These are phyloP conservation scores for Chalciporus pseudorubinellus DNA, from an alignment of 768 basidiomycete genomes.

Conservation along the genomic window DNA sequence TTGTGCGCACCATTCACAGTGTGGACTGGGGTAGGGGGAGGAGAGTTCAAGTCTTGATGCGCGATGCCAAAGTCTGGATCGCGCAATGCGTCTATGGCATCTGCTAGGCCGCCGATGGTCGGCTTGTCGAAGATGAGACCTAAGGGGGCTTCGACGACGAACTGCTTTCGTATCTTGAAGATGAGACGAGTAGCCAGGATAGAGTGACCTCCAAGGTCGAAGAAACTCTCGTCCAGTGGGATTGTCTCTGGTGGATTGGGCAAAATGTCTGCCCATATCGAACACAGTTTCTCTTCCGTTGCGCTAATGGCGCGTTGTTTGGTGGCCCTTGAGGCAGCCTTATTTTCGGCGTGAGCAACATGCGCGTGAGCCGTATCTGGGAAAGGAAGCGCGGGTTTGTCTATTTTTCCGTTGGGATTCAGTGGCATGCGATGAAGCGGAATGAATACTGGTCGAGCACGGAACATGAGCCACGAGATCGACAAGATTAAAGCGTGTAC, in stretches of 20 bases:
- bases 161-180: slow-evolving; percentile 92
- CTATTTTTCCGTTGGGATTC: slow-evolving; percentile 98
- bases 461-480: slow-evolving; percentile 3
- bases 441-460: slow-evolving; percentile 69
- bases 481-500: slow-evolving; percentile 30
- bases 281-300: slow-evolving; percentile 77
- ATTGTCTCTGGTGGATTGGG: slow-evolving; percentile 76
- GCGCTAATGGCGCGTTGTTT: slow-evolving; percentile 47
- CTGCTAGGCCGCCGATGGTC: slow-evolving; percentile 75
- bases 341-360: slow-evolving; percentile 42
- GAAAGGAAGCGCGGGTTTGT: slow-evolving; percentile 97
- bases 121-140: slow-evolving; percentile 91
- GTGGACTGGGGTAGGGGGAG: slow-evolving; percentile 16
- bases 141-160: slow-evolving; percentile 87
- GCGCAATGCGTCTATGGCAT: slow-evolving; percentile 70
- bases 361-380: slow-evolving; percentile 83
- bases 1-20: slow-evolving; percentile 10
- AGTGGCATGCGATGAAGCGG: slow-evolving; percentile 94
- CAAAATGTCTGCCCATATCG: slow-evolving; percentile 82
- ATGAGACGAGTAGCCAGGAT: slow-evolving; percentile 96
- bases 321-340: slow-evolving; percentile 23
- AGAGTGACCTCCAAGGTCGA: slow-evolving; percentile 97
- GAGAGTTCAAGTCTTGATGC: slow-evolving; percentile 27
- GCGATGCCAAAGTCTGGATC: slow-evolving; percentile 80
- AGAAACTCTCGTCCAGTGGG: slow-evolving; percentile 91